Evolutionary conservation across 2,329 filamentous ascomycete species (phyloP).

Genomic region (Aspergillus calidoustus): DNA sequence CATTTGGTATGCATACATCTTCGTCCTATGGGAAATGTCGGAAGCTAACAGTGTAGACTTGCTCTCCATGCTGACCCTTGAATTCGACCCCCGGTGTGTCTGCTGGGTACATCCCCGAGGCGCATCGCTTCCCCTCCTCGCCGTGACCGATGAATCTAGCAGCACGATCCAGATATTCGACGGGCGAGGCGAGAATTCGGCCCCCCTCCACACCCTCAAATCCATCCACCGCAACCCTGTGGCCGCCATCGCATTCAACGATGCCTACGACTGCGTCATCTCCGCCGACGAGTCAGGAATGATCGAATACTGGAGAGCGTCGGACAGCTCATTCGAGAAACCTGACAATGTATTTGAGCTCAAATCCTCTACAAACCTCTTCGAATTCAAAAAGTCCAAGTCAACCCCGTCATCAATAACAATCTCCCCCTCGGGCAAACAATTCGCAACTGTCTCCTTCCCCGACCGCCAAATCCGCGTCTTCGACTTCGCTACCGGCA

Average conservation of each 20-base stretch:
- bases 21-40: neutral
- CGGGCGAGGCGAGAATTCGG: slow-evolving; percentile 78
- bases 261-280: slow-evolving; percentile 84
- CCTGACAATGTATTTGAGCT: slow-evolving; percentile 88
- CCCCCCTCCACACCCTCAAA: slow-evolving; percentile 76
- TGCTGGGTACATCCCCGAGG: slow-evolving; percentile 92
- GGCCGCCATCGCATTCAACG: slow-evolving; percentile 86
- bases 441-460: slow-evolving; percentile 87
- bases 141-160: slow-evolving; percentile 76
- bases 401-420: slow-evolving; percentile 80
- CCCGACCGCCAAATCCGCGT: slow-evolving; percentile 91
- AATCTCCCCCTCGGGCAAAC: slow-evolving; percentile 81
- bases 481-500: slow-evolving; percentile 89
- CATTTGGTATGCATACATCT: slow-evolving; percentile 62
- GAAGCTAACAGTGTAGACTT: slow-evolving; percentile 60
- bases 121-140: slow-evolving; percentile 83
- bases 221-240: slow-evolving; percentile 82
- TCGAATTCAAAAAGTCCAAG: slow-evolving; percentile 96
- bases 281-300: slow-evolving; percentile 90
- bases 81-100: slow-evolving; percentile 74
- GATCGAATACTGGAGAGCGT: slow-evolving; percentile 93
- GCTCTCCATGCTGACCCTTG: slow-evolving; percentile 77
- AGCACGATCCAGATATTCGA: slow-evolving; percentile 83
- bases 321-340: slow-evolving; percentile 77
- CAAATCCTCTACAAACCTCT: slow-evolving; percentile 92